These are phyloP conservation scores for Sclerospora graminicola DNA, from an alignment of 352 stramenopile genomes.

Conservation along the genomic window DNA sequence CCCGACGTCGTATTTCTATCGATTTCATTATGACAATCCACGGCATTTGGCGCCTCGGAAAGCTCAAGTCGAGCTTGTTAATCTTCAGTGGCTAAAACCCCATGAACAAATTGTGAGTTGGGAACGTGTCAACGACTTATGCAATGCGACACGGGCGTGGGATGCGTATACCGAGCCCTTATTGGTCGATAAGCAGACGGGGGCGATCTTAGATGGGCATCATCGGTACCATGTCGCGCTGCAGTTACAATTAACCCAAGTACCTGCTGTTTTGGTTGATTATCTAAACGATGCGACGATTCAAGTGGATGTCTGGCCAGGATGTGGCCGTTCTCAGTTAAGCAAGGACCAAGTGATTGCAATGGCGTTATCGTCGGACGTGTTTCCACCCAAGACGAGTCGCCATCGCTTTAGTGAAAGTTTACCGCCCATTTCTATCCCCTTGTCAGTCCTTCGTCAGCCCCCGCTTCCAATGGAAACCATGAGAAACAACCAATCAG, in stretches of 20 bases:
- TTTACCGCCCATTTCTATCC: constrained; percentile 74
- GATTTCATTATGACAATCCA: constrained; percentile 63
- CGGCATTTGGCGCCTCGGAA: constrained; percentile 61
- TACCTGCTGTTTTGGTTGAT: constrained; percentile 71
- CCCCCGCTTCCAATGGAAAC: constrained; percentile 42
- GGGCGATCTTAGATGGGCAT: constrained; percentile 77
- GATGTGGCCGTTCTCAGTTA: constrained; percentile 48
- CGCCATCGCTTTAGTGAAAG: constrained; percentile 75
- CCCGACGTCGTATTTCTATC: constrained; percentile 82
- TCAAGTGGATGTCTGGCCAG: constrained; percentile 69
- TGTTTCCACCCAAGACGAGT: constrained; percentile 81
- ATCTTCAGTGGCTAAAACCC: constrained; percentile 74
- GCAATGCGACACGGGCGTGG: constrained; percentile 70
- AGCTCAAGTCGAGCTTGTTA: constrained; percentile 69
- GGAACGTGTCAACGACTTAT: constrained; percentile 67
- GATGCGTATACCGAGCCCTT: constrained; percentile 74
- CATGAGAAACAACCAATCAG: too few species aligned
- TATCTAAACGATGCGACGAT: constrained; percentile 69
- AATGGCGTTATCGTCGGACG: constrained; percentile 69
- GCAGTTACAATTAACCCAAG: constrained; percentile 56
- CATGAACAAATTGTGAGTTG: constrained; percentile 78
- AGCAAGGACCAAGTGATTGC: constrained; percentile 78
- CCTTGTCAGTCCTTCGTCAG: constrained; percentile 56
- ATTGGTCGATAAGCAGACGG: constrained; percentile 68
- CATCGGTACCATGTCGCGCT: constrained; percentile 75